A percentile compares a stretch with the other conserved stretches of the same genome.
phyloP scores from a whole-genome alignment of 169 alveolate genomes.

The Theileria equi region DNA sequence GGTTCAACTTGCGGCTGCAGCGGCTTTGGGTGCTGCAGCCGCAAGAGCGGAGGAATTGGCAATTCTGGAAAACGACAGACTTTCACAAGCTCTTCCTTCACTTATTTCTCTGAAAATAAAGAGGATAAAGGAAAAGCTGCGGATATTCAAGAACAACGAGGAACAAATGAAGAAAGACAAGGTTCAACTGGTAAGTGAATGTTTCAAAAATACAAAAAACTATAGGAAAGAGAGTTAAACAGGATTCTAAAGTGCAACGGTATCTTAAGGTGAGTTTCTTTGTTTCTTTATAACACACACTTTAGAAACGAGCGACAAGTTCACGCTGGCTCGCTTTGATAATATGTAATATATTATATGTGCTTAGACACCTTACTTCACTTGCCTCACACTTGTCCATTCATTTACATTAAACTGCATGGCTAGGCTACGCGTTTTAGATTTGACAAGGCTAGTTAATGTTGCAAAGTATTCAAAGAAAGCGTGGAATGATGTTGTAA shows the following conservation, averaged over 20 bases:
- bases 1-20: conserved; percentile 22
- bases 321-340: too few relatives aligned
- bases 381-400: too few relatives aligned
- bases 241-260: conserved; percentile 18
- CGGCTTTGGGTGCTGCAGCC: conserved; percentile 31
- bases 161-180: conserved; percentile 30
- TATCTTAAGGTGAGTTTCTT: not conserved
- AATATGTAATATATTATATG: too few relatives aligned
- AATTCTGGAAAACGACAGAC: conserved; percentile 20
- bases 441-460: conserved; percentile 4
- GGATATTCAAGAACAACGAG: not conserved
- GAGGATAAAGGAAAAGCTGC: conserved; percentile 20
- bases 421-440: too few relatives aligned
- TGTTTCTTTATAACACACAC: too few relatives aligned
- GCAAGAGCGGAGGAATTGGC: conserved; percentile 34
- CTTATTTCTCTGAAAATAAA: conserved; percentile 29
- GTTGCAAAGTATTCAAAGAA: not conserved
- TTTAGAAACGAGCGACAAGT: too few relatives aligned
- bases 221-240: conserved; percentile 13
- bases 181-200: conserved; percentile 20
- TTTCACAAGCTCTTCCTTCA: not conserved
- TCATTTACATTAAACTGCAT: too few relatives aligned
- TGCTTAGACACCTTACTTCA: too few relatives aligned
- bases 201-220: not conserved
- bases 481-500: conserved; percentile 1